These are phyloP conservation scores for Dactylellina parvicollis DNA, from an alignment of 2,329 filamentous ascomycete species.

Conservation along the genomic window DNA sequence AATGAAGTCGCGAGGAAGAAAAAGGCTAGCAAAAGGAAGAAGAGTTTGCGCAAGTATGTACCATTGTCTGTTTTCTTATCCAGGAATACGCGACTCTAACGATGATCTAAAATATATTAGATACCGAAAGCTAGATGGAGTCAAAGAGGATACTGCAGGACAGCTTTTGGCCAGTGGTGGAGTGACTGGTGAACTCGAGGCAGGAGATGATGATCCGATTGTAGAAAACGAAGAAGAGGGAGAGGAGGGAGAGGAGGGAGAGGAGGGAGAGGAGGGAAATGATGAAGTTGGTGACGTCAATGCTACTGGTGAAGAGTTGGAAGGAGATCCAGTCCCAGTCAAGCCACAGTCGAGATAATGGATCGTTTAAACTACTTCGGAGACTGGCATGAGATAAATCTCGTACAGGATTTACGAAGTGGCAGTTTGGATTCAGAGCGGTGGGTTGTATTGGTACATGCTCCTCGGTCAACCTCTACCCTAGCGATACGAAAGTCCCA, in stretches of 20 bases:
- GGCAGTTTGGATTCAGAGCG: constrained; percentile 27
- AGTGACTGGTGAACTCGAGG: constrained; percentile 53
- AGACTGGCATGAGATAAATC: background rate
- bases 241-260: constrained; percentile 7
- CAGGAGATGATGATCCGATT: background rate
- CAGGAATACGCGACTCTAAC: background rate
- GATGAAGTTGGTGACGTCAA: background rate
- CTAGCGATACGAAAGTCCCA: constrained; percentile 44
- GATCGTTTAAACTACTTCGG: background rate
- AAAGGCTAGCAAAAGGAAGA: constrained; percentile 81
- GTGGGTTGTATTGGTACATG: constrained; percentile 8
- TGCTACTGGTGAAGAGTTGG: background rate
- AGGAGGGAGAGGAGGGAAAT: background rate
- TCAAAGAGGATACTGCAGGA: constrained; percentile 59
- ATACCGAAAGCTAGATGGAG: constrained; percentile 67
- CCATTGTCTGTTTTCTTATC: background rate
- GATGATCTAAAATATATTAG: constrained; percentile 2
- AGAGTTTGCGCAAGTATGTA: constrained; percentile 80
- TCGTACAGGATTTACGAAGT: background rate
- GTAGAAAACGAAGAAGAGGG: background rate
- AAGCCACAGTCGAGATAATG: constrained; percentile 13
- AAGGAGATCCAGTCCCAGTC: background rate
- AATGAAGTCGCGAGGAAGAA: constrained; percentile 72
- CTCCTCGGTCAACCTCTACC: background rate
- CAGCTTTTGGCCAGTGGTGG: constrained; percentile 51